Evolutionary conservation across 192 early-diverging fungal genomes (phyloP).

Genomic region (Entomortierella beljakovae): DNA sequence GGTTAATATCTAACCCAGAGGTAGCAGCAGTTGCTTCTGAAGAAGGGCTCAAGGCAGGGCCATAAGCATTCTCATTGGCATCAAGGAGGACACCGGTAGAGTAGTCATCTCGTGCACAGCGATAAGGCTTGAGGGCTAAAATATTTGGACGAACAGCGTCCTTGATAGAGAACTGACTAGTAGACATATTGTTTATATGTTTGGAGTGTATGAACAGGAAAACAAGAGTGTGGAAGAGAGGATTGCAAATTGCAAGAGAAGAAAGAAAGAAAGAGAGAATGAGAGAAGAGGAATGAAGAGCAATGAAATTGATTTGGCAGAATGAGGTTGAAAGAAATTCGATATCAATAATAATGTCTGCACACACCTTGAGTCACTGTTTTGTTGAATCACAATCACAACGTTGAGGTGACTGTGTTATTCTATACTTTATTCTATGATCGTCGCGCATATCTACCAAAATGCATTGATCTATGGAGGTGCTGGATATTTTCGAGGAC

Average conservation of each 20-base stretch:
- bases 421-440: no score
- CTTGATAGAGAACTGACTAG: conserved; percentile 67
- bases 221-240: not conserved
- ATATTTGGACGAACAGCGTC: conserved; percentile 86
- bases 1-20: conserved; percentile 72
- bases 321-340: not conserved
- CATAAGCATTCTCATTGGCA: conserved; percentile 98
- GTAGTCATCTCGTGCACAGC: conserved; percentile 99
- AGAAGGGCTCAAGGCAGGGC: conserved; percentile 58
- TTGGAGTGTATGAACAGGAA: not conserved
- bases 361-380: conserved; percentile 2
- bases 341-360: no score
- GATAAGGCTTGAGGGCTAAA: conserved; percentile 86
- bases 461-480: no score
- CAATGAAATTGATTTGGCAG: not conserved
- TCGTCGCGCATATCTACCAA: no score
- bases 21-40: conserved; percentile 45
- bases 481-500: no score
- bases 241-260: not conserved
- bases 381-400: not conserved
- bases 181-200: conserved; percentile 13
- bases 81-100: conserved; percentile 94
- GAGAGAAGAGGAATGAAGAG: conserved; percentile 4
- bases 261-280: not conserved
- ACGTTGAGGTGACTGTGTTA: no score